These are phyloP conservation scores for Schizochytrium sp. DNA, from an alignment of 108 stramenopile species.

Conservation along the genomic window DNA sequence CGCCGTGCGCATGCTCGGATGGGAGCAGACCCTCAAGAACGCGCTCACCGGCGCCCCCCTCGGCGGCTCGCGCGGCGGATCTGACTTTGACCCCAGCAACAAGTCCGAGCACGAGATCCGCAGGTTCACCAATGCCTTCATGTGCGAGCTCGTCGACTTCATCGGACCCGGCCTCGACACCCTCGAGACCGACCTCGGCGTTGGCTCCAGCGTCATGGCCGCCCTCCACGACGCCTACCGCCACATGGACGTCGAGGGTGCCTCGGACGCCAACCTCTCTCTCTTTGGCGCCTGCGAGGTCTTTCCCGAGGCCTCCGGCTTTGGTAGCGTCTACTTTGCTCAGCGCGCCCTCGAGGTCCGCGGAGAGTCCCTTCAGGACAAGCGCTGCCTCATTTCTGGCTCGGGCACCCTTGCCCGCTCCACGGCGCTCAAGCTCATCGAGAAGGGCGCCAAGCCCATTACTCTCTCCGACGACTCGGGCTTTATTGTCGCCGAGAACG, in stretches of 20 bases:
- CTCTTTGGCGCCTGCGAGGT: conserved; percentile 16
- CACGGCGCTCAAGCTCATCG: conserved; percentile 45
- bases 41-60: conserved; percentile 41
- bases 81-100: conserved; percentile 51
- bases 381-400: conserved; percentile 52
- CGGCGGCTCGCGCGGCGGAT: conserved; percentile 46
- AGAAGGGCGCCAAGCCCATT: conserved; percentile 47
- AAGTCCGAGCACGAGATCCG: neutral
- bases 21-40: conserved; percentile 46
- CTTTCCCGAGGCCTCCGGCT: conserved; percentile 37
- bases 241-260: neutral
- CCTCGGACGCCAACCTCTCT: neutral
- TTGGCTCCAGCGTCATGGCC: neutral
- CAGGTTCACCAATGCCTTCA: neutral
- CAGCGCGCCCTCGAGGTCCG: conserved; percentile 37
- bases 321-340: conserved; percentile 51
- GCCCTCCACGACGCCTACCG: neutral
- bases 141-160: conserved; percentile 11
- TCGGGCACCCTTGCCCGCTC: conserved; percentile 40
- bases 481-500: conserved; percentile 44
- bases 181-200: conserved; percentile 12
- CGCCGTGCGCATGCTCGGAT: conserved; percentile 3
- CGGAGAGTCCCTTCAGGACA: conserved; percentile 40
- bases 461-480: conserved; percentile 45
- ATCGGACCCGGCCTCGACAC: conserved; percentile 6